A percentile compares a stretch with the other conserved stretches of the same genome.
phyloP scores from a whole-genome alignment of 306 rosid species.

The Cucurbita ficifolia region DNA sequence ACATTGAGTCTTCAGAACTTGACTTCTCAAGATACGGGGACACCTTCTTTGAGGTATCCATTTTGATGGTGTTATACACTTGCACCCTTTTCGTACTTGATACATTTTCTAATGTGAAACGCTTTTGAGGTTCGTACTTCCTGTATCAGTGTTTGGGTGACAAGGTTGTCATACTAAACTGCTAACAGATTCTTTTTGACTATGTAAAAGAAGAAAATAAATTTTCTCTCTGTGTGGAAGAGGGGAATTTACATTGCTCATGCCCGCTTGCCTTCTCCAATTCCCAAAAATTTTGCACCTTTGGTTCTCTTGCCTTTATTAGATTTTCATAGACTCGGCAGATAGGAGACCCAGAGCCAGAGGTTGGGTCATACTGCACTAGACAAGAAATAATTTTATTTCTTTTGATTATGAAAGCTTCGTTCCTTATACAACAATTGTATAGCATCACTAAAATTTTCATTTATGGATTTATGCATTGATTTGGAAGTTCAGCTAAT shows the following conservation, averaged over 20 bases:
- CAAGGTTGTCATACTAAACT: not conserved
- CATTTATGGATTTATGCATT: not conserved
- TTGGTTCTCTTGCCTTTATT: too few species aligned
- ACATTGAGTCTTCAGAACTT: constrained; percentile 77
- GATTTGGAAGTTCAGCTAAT: not conserved
- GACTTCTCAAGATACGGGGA: constrained; percentile 98
- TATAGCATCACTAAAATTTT: not conserved
- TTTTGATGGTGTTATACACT: not conserved
- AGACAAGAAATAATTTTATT: too few species aligned
- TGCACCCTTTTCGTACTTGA: not conserved
- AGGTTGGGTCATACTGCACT: too few species aligned
- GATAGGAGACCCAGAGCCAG: too few species aligned
- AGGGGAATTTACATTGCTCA: too few species aligned
- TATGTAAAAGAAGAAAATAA: too few species aligned
- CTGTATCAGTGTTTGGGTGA: not conserved
- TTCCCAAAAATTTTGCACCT: too few species aligned
- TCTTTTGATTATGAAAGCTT: not conserved
- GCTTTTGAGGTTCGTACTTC: not conserved
- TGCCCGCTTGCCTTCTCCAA: too few species aligned
- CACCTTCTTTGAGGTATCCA: constrained; percentile 84
- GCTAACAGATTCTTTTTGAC: not conserved
- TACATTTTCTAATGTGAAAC: not conserved
- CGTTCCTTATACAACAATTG: not conserved
- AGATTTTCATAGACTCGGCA: too few species aligned
- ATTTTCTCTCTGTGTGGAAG: too few species aligned